Evolutionary conservation across 192 early-diverging fungal genomes (phyloP), one percentile per base, ranked within the genome.

Genomic region (Thamnidium elegans): DNA sequence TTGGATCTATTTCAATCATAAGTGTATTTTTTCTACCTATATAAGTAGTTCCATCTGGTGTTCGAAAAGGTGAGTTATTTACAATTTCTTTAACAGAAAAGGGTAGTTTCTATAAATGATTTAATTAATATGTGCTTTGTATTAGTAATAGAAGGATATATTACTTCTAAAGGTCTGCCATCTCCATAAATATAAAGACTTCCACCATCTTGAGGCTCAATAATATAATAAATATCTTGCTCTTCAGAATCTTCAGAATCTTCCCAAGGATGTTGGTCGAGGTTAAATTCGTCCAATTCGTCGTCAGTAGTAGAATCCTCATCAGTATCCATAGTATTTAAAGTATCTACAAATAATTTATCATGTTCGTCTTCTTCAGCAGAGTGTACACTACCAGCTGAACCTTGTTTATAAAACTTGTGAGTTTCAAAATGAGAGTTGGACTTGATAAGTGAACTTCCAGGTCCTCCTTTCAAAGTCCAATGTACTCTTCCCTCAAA

Each of bases 1-100:
- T 34, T 48, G 91, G 80, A 71, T 94, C 86, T 7, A 95, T 66
- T 5, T 89, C 89, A 0, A 87, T 70, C 56, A 94, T 78, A 8
- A 79, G 74, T 9, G 89, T 85, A 15, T 75, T 73, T 65, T 92
- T 92, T 15, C 71, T 78, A 6, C 90, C 85, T 8, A 86, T 86
- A 64, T 89, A 92, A 7, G 86, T 74, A 23, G 83, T 76, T 3
- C 79, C 81, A 47, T 78, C 81, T 17, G 70, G 65, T 17, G 75
- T 67, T 17, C 81, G 79, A 50, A 83, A 79, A 6, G 87, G 80
- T 30, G 84, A 84, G 47, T 72, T 73, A 43, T 81, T 78, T 0
- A 90, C 89, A 23, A 95, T 72, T 10, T 87, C 71, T 68, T 91
- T 87, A 52, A 95, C 79, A 0, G 89, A 82, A 20, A 85, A 73